Evolutionary conservation across 192 early-diverging fungal genomes (phyloP), one percentile per base, ranked within the genome.

Genomic region (Podila clonocystis): DNA sequence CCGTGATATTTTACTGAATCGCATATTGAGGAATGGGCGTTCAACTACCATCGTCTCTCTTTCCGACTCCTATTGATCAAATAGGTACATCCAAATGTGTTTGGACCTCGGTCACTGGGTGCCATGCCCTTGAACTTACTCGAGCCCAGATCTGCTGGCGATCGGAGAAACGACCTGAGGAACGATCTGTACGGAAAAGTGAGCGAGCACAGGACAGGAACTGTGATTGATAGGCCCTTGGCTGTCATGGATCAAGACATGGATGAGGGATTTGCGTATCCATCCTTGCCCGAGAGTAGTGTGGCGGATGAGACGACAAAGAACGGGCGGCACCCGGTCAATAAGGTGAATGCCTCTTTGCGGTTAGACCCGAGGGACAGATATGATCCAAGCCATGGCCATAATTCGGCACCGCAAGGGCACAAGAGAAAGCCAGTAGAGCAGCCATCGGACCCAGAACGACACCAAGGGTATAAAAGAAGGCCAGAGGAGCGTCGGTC

Each of bases 31-130:
- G 36, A 15, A 4, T 7, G 17, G 36, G 58, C 6, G 0, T 9
- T 19, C n/a, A 17, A 60, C 24, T 29, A 60, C 15, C 4, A 11
- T 30, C 0, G 33, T 29, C 5, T 17, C 15, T 30, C 17, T 22
- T 26, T 33, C 17, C 13, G 20, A 33, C n/a, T 11, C n/a, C 1
- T n/a, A n/a, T 15, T 36, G 1, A 59, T 11, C 29, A 17, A 28
- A 13, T 48, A 79, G 76, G 65, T 79, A 13, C 28, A 38, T 22
- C 61, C 65, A 0, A 60, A 52, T 3, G 28, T 72, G 13, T 79
- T 79, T 79, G 76, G 76, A 26, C 38, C 48, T 13, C 49, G 68
- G 65, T 62, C 62, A 38, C 52, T 64, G 22, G 57, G 49, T 5
- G 50, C 65, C 3, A 24, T 30, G 5, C 70, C 76, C 17, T 24